phyloP scores from a whole-genome alignment of 495 filamentous ascomycete species.

The Penicillium longicatenatum region DNA sequence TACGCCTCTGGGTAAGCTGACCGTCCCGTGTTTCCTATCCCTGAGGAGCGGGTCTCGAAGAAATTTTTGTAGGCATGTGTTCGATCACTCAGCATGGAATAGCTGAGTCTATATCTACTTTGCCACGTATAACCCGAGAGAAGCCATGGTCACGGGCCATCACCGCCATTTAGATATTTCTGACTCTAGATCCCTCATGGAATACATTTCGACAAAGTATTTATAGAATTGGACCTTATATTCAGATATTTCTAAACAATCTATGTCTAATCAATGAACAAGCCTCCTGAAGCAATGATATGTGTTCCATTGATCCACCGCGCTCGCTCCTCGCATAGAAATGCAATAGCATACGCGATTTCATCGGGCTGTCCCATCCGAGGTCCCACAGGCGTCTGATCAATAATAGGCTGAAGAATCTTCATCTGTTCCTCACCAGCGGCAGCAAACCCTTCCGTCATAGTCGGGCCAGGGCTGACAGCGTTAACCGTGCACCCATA shows the following conservation, averaged over 20 bases:
- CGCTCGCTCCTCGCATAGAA: conserved; percentile 38
- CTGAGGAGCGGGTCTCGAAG: too few species aligned
- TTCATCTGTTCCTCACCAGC: conserved; percentile 41
- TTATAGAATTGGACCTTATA: too few species aligned
- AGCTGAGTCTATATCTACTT: neutral
- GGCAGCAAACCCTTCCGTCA: conserved; percentile 33
- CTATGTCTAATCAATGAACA: conserved; percentile 26
- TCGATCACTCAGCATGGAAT: too few species aligned
- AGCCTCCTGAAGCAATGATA: conserved; percentile 37
- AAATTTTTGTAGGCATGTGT: too few species aligned
- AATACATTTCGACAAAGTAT: too few species aligned
- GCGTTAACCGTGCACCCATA: conserved; percentile 36
- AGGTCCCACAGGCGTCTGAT: conserved; percentile 37
- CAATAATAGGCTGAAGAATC: conserved; percentile 38
- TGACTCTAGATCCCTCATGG: too few species aligned
- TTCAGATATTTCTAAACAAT: neutral
- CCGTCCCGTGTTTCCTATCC: neutral
- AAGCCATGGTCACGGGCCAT: neutral
- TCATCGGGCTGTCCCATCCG: conserved; percentile 40
- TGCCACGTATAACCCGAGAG: neutral
- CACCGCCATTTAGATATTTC: too few species aligned
- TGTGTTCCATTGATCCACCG: conserved; percentile 45
- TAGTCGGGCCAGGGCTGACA: conserved; percentile 35
- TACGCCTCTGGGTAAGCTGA: neutral
- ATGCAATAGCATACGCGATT: conserved; percentile 42